Base-by-base conservation (phyloP, 495 filamentous ascomycete species). In the Jackrogersella multiformis region DNA sequence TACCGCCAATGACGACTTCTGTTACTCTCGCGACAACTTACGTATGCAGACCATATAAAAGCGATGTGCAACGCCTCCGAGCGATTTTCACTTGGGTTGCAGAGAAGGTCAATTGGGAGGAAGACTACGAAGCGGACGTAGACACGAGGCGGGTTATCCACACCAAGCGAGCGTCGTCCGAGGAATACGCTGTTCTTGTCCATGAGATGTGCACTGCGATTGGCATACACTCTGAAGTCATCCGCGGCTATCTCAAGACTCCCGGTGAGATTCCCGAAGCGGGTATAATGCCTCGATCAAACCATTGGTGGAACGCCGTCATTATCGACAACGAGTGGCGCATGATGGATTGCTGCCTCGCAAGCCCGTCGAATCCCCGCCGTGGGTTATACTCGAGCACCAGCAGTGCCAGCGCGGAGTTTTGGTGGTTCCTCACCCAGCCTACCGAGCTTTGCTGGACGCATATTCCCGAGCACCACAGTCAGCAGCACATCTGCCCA, bases 271-370 rank as follows among this genome's bases (percentile, higher is more conserved):
- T 87, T 1, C 82, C 92, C 13, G 94, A 97, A 32, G 77, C 91
- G 21, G 89, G 89, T 46, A 85, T 89, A 12, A 86, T 90, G 56
- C 89, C 87, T 28, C 87, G 89, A 34, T 86, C 94, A 6, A 99
- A 99, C 68, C 95, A 99, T 81, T 97, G 92, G 90, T 99, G 95
- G 95, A 99, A 99, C 71, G 89, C 92, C 1, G 93, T 99, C 2
- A 78, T 97, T 35, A 89, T 97, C 9, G 96, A 99, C 71, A 89
- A 91, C 13, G 92, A 97, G 77, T 99, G 95, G 95, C 89, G 95
- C 46, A 88, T 97, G 61, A 94, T 99, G 85, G 95, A 99, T 76
- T 96, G 92, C 71, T 93, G 93, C 16, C 83, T 99, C 28, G 92
- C 96, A 21, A 92, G 88, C 59, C 93, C 95, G 28, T 96, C 94